phyloP scores from a whole-genome alignment of 257 asterid species.

The Solanum pinnatisectum region DNA sequence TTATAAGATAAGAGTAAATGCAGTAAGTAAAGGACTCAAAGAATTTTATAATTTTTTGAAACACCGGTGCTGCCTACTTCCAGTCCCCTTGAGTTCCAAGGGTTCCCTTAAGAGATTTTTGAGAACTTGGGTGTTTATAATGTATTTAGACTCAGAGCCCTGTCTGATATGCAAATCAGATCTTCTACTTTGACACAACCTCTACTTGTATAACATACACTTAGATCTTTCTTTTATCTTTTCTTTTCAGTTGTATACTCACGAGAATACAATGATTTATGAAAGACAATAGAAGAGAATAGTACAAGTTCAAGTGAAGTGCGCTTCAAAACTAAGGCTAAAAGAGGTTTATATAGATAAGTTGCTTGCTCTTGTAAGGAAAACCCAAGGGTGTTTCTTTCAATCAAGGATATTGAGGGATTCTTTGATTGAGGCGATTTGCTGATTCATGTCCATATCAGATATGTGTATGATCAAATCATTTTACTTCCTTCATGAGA shows the following conservation, averaged over 20 bases:
- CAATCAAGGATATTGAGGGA: background rate
- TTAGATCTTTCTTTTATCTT: background rate
- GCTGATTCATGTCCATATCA: background rate
- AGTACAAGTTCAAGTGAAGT: background rate
- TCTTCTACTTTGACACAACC: background rate
- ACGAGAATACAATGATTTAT: background rate
- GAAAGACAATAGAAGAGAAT: background rate
- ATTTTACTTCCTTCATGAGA: background rate
- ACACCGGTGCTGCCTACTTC: background rate
- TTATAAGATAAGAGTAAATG: too few relatives aligned
- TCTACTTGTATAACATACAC: background rate
- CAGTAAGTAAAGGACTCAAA: too few relatives aligned
- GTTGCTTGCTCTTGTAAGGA: background rate
- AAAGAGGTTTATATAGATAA: background rate
- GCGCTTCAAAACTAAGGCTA: background rate
- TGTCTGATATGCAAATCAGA: too few relatives aligned
- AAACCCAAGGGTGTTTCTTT: background rate
- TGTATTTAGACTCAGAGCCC: background rate
- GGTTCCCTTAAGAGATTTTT: too few relatives aligned
- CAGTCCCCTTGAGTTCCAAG: background rate
- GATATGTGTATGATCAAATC: too few relatives aligned
- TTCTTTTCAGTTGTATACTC: background rate
- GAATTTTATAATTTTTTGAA: too few relatives aligned
- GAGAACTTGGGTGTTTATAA: background rate
- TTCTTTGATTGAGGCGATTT: background rate